phyloP scores from a whole-genome alignment of 345 rosid species.

The Populus alba region DNA sequence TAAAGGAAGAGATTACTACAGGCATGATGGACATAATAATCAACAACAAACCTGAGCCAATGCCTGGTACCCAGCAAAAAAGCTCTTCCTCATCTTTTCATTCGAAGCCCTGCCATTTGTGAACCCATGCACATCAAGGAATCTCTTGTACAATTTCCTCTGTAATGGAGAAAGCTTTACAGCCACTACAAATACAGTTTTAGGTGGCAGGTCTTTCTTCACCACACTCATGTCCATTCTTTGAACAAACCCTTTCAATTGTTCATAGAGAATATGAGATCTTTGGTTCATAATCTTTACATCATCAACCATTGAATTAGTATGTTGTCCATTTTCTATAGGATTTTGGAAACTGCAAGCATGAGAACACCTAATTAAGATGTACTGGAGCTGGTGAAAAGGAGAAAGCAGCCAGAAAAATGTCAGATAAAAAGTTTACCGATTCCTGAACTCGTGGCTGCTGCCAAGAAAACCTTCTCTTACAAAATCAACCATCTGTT shows the following conservation, averaged over 20 bases:
- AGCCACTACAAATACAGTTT: constrained; percentile 89
- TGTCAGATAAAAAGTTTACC: constrained; percentile 48
- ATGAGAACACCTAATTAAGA: constrained; percentile 21
- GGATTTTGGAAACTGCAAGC: constrained; percentile 92
- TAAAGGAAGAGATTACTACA: neutral
- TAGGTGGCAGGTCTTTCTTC: constrained; percentile 97
- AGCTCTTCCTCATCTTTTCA: constrained; percentile 75
- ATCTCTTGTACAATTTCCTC: constrained; percentile 86
- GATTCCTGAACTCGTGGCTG: constrained; percentile 97
- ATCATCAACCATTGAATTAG: constrained; percentile 89
- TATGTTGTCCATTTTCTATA: constrained; percentile 96
- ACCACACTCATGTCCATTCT: constrained; percentile 99
- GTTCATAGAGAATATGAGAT: constrained; percentile 95
- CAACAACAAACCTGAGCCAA: constrained; percentile 82
- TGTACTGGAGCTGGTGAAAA: constrained; percentile 8
- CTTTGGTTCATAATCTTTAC: constrained; percentile 99
- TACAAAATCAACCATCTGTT: constrained; percentile 99
- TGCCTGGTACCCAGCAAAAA: constrained; percentile 98
- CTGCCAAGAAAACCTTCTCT: constrained; percentile 99
- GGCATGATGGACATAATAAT: neutral
- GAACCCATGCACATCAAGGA: constrained; percentile 86
- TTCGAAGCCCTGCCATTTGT: constrained; percentile 53
- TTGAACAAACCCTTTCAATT: constrained; percentile 97
- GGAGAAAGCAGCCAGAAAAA: constrained; percentile 13
- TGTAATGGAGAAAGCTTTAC: constrained; percentile 95